Evolutionary conservation across 1,139 yeast species (phyloP).

Genomic region (Casaregolazyma lundiana): DNA sequence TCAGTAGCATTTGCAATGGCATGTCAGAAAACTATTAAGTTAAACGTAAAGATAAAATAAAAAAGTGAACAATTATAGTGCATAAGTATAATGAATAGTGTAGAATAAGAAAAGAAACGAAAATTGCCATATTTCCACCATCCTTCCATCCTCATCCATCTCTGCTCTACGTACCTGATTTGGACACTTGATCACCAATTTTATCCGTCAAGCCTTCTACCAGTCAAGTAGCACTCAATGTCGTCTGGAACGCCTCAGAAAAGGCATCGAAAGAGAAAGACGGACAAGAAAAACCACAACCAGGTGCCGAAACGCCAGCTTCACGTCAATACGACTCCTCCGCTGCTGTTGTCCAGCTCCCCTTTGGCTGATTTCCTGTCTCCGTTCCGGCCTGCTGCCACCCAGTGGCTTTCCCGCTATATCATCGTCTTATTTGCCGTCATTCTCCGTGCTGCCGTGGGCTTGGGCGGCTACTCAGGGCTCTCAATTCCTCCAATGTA

Average conservation of each 20-base stretch:
- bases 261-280: background rate
- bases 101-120: no score
- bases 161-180: no score
- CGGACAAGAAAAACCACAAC: background rate
- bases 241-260: background rate
- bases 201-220: background rate
- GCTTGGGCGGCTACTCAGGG: slow-evolving; percentile 82
- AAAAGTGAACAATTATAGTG: no score
- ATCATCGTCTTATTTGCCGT: slow-evolving; percentile 70
- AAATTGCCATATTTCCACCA: no score
- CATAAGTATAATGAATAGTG: no score
- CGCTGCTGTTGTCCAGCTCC: slow-evolving; percentile 29
- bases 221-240: background rate
- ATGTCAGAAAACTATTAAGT: no score
- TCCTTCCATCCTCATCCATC: no score
- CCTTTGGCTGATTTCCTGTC: slow-evolving; percentile 56
- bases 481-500: slow-evolving; percentile 61
- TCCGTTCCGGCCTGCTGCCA: slow-evolving; percentile 65
- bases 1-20: no score
- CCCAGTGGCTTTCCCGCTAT: slow-evolving; percentile 87
- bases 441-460: slow-evolving; percentile 77
- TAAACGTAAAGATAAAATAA: no score
- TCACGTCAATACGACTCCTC: slow-evolving; percentile 1
- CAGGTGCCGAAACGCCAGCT: background rate
- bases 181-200: no score